These are phyloP conservation scores for Mycena vulgaris DNA, from an alignment of 768 basidiomycete species.

Conservation along the genomic window DNA sequence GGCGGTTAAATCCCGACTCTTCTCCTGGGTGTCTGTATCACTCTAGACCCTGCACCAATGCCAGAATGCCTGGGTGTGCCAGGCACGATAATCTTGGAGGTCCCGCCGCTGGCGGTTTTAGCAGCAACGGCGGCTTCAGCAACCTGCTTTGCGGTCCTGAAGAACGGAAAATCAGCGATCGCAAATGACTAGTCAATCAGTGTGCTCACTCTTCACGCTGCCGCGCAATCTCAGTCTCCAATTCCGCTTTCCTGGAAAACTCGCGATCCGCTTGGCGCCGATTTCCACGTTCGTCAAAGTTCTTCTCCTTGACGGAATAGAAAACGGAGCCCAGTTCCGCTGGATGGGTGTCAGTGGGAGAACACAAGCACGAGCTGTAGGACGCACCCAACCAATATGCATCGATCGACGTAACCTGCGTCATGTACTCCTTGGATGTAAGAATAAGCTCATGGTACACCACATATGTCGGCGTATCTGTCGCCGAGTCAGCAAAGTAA, in stretches of 20 bases:
- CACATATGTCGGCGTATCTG: conserved; percentile 96
- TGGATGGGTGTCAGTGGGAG: conserved; percentile 45
- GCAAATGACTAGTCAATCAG: neutral
- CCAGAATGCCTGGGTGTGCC: conserved; percentile 85
- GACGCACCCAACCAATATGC: conserved; percentile 94
- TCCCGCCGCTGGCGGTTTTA: conserved; percentile 66
- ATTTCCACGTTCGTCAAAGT: conserved; percentile 91
- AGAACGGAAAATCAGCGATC: conserved; percentile 28
- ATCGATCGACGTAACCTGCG: conserved; percentile 98
- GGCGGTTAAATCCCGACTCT: conserved; percentile 74
- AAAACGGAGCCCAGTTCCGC: conserved; percentile 97
- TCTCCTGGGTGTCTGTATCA: conserved; percentile 83
- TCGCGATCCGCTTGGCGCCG: conserved; percentile 87
- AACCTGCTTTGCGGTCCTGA: conserved; percentile 74
- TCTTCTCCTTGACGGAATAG: conserved; percentile 98
- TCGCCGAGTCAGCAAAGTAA: conserved; percentile 28
- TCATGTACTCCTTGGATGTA: conserved; percentile 98
- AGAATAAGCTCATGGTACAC: conserved; percentile 97
- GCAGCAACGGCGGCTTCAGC: conserved; percentile 72
- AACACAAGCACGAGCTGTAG: neutral
- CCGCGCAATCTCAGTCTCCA: conserved; percentile 92
- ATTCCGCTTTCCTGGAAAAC: conserved; percentile 91
- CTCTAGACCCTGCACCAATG: conserved; percentile 72
- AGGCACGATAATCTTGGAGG: conserved; percentile 80
- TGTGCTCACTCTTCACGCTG: conserved; percentile 81